Conservation (phyloP, 768 basidiomycete genomes). For the Amyloporia xantha region DNA sequence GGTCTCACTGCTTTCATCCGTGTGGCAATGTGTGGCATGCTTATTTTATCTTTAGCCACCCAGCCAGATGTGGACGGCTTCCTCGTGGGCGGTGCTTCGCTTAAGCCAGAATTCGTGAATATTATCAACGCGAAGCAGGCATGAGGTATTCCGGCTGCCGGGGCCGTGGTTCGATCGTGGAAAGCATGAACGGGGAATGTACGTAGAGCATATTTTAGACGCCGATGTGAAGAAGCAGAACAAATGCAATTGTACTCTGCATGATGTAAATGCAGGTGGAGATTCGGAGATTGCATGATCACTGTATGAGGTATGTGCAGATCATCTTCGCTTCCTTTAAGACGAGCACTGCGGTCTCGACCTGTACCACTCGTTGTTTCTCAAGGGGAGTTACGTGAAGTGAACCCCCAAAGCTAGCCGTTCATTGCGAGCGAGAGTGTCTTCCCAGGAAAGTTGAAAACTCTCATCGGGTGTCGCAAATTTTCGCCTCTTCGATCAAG, state of each 20-base stretch:
- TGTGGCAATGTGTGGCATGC: not conserved
- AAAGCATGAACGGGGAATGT: not conserved
- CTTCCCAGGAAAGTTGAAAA: no score
- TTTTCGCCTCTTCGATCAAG: no score
- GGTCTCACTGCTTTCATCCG: conserved; percentile 24
- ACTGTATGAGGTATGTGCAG: not conserved
- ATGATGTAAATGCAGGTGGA: not conserved
- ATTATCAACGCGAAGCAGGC: conserved; percentile 70
- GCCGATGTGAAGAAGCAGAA: conserved; percentile 3
- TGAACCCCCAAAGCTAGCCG: not conserved
- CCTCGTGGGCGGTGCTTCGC: conserved; percentile 94
- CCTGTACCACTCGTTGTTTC: not conserved
- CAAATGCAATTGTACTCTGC: conserved; percentile 1
- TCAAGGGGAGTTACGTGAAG: not conserved
- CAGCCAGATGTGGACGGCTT: conserved; percentile 92
- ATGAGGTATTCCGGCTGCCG: conserved; percentile 1
- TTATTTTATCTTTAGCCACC: conserved; percentile 37
- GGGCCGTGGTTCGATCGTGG: not conserved
- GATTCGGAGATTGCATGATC: not conserved
- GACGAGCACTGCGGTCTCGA: not conserved
- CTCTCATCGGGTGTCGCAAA: no score
- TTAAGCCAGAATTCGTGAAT: conserved; percentile 94
- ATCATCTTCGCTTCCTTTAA: not conserved
- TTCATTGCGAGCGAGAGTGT: not conserved
- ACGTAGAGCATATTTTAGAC: not conserved